Evolutionary conservation across 768 basidiomycete species (phyloP).

Genomic region (Cantharellus cinnabarinus): DNA sequence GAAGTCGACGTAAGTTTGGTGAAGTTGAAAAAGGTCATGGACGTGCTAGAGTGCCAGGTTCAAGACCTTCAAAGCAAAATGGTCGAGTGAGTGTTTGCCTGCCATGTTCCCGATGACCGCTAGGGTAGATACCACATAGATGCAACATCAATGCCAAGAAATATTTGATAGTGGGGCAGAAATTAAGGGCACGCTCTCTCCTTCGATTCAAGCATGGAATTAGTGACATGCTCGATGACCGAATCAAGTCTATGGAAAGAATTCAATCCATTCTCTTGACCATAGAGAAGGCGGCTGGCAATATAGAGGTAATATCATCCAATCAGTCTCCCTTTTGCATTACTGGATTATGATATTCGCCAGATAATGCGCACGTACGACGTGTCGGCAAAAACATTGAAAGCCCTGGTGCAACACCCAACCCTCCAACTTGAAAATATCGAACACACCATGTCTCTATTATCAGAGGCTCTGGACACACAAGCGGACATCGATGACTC

Average conservation of each 20-base stretch:
- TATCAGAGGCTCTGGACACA: constrained; percentile 66
- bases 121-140: constrained; percentile 19
- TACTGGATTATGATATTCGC: constrained; percentile 2
- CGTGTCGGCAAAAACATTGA: constrained; percentile 59
- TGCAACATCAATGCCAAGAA: constrained; percentile 42
- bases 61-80: constrained; percentile 49
- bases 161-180: constrained; percentile 49
- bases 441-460: constrained; percentile 70
- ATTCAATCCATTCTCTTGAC: constrained; percentile 56
- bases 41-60: constrained; percentile 47
- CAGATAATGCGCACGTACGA: constrained; percentile 79
- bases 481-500: constrained; percentile 68
- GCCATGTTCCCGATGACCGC: not conserved
- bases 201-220: constrained; percentile 67
- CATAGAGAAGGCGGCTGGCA: constrained; percentile 77
- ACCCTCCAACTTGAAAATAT: constrained; percentile 58
- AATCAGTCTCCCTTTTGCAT: not conserved
- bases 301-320: constrained; percentile 45
- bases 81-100: constrained; percentile 32
- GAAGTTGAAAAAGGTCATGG: constrained; percentile 53
- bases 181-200: constrained; percentile 50
- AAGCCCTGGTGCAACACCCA: constrained; percentile 57
- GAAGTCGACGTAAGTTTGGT: constrained; percentile 69
- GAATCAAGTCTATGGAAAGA: constrained; percentile 50
- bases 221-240: constrained; percentile 56